Evolutionary conservation across 2,329 filamentous ascomycete genomes (phyloP), one percentile per base, ranked within the genome.

Genomic region (Botrytis porri): DNA sequence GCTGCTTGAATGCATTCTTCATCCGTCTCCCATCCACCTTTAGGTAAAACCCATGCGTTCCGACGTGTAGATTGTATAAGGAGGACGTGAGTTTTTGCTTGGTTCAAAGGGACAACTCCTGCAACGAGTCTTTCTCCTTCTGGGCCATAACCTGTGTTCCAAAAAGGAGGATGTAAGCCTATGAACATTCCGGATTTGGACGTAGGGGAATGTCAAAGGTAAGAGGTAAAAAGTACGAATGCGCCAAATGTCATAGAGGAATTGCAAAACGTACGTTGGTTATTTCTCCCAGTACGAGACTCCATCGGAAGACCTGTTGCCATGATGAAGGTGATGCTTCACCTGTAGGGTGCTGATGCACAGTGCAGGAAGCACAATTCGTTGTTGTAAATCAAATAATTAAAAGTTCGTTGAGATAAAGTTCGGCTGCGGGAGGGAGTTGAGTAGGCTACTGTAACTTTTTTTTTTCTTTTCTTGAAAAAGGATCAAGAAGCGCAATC

Each of bases 11-110:
- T 89, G 76, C 93, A 96, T 75, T 91, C 89, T 84, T 99, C 96
- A 83, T 99, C 96, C 48, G 90, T 92, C 83, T 99, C 96, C 95
- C 96, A 99, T 74, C 96, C 96, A 81, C 96, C 96, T 83, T 99
- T 99, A 74, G 96, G 96, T 74, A 99, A 87, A 61, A 99, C 96
- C 96, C 96, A 99, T 79, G 93, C 93, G 82, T 93, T 93, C 79
- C 94, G 91, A 76, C 93, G 89, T 70, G 93, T 95, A 71, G 94
- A 97, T 85, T 98, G 94, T 79, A 98, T 97, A 78, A 99, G 87
- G 78, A 99, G 88, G 75, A 99, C 95, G 82, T 93, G 92, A 79
- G 90, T 91, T 82, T 93, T 95, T 84, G 97, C 95, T 79, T 88
- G 83, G 72, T 93, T 96, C 77, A 98, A 86, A 76, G 96, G 94